Evolutionary conservation across 2,329 filamentous ascomycete species (phyloP).

Genomic region (Ascosphaera acerosa): DNA sequence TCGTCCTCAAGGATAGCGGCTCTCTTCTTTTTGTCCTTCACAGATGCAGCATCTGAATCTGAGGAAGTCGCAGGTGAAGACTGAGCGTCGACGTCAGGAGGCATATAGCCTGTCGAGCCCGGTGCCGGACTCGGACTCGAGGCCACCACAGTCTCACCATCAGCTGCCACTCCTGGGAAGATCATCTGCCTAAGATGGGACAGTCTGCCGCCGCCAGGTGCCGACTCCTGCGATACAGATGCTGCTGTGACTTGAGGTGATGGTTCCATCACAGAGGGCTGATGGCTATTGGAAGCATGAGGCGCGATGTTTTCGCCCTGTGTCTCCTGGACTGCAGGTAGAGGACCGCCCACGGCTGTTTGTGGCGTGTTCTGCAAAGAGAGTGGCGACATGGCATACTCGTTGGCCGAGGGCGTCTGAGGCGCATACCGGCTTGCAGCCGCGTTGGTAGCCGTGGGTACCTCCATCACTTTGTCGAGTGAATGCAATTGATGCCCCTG

Average conservation of each 20-base stretch:
- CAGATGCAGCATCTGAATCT: conserved; percentile 7
- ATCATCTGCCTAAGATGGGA: neutral
- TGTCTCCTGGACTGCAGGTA: neutral
- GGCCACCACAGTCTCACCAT: conserved; percentile 23
- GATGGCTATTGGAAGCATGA: too few species aligned
- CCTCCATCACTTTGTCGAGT: too few species aligned
- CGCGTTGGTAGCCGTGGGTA: too few species aligned
- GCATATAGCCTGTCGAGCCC: conserved; percentile 15
- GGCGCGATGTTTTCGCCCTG: neutral
- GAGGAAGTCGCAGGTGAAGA: conserved; percentile 33
- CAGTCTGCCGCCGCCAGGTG: conserved; percentile 4
- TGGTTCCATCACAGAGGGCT: too few species aligned
- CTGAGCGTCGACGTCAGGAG: conserved; percentile 27
- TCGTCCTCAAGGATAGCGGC: conserved; percentile 11
- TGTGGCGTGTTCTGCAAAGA: neutral
- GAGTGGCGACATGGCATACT: too few species aligned
- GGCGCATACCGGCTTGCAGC: too few species aligned
- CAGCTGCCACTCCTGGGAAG: conserved; percentile 23
- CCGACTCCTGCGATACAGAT: conserved; percentile 6
- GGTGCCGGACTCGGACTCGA: conserved; percentile 27
- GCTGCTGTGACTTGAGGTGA: conserved; percentile 4
- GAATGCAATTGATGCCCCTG: too few species aligned
- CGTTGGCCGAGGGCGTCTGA: too few species aligned
- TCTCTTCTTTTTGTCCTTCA: conserved; percentile 9
- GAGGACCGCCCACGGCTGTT: neutral